A percentile compares a stretch with the other conserved stretches of the same genome.
These are phyloP conservation scores for Pleurotus cornucopiae DNA, from an alignment of 768 basidiomycete species.

Conservation along the genomic window DNA sequence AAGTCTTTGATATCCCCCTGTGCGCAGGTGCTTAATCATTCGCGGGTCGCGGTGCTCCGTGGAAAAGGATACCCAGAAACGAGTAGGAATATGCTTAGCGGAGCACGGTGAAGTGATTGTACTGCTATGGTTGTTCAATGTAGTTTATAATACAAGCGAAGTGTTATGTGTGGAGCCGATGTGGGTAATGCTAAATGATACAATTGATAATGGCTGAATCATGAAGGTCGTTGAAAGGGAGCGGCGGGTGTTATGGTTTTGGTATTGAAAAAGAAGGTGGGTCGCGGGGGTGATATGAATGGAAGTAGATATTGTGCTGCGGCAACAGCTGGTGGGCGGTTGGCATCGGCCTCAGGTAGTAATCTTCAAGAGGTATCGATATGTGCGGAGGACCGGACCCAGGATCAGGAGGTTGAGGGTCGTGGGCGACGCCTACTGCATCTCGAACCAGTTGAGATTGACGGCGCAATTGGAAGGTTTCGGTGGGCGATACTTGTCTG, in stretches of 20 bases:
- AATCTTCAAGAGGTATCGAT: background rate
- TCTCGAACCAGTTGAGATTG: constrained; percentile 18
- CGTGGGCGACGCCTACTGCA: constrained; percentile 1
- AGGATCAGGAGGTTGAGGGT: background rate
- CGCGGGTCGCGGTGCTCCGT: too few relatives aligned
- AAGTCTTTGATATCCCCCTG: too few relatives aligned
- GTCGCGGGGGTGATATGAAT: background rate
- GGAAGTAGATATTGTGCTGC: constrained; percentile 2
- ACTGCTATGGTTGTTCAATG: too few relatives aligned
- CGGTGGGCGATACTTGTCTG: constrained; percentile 14
- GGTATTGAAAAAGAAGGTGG: background rate
- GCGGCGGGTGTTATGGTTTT: background rate
- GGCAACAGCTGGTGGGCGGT: background rate
- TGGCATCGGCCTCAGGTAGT: background rate
- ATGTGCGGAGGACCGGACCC: background rate
- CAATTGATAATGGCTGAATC: constrained; percentile 1
- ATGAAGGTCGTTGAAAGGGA: background rate
- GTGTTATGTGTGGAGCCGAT: too few relatives aligned
- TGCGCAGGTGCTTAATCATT: too few relatives aligned
- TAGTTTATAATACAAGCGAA: too few relatives aligned
- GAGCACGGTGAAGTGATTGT: too few relatives aligned
- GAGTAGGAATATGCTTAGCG: too few relatives aligned
- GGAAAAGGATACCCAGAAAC: too few relatives aligned
- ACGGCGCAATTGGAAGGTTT: constrained; percentile 11
- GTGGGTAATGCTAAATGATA: constrained; percentile 3